These are phyloP conservation scores for Exophiala phaeomuriformis DNA, from an alignment of 2,329 filamentous ascomycete species.

Conservation along the genomic window DNA sequence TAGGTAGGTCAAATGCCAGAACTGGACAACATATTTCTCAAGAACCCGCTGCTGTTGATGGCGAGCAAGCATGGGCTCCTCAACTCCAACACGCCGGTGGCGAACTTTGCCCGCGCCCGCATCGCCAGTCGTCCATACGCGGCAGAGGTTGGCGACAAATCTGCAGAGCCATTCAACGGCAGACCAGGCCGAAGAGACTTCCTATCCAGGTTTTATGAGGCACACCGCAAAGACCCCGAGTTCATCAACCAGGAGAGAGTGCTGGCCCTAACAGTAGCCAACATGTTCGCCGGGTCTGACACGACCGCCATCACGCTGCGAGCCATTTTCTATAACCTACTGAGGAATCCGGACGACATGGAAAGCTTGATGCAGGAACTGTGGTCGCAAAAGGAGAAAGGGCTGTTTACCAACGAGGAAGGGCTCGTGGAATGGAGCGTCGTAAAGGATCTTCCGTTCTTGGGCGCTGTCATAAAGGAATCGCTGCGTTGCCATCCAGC, in stretches of 20 bases:
- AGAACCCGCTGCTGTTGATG: constrained; percentile 57
- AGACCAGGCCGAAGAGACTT: constrained; percentile 24
- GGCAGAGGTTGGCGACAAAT: neutral
- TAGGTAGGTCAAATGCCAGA: constrained; percentile 9
- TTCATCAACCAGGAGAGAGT: constrained; percentile 26
- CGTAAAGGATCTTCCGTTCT: constrained; percentile 28
- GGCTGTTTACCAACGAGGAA: neutral
- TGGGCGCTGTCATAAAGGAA: constrained; percentile 30
- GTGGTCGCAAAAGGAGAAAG: constrained; percentile 11
- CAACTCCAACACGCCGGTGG: constrained; percentile 48
- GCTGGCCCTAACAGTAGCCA: neutral
- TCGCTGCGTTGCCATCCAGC: constrained; percentile 51
- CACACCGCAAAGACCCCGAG: constrained; percentile 23
- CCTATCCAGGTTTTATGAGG: constrained; percentile 22
- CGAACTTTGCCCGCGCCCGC: constrained; percentile 1
- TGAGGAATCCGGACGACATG: constrained; percentile 6
- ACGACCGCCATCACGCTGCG: constrained; percentile 10
- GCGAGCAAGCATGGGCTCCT: constrained; percentile 43
- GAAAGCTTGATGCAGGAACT: constrained; percentile 17
- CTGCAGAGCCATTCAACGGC: constrained; percentile 51
- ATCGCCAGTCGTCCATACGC: neutral
- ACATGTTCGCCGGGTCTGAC: constrained; percentile 14
- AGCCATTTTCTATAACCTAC: constrained; percentile 9
- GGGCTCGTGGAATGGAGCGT: constrained; percentile 21
- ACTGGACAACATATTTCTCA: constrained; percentile 46